Evolutionary conservation across 495 filamentous ascomycete genomes (phyloP), one percentile per base, ranked within the genome.

Genomic region (Baudoinia panamericana): DNA sequence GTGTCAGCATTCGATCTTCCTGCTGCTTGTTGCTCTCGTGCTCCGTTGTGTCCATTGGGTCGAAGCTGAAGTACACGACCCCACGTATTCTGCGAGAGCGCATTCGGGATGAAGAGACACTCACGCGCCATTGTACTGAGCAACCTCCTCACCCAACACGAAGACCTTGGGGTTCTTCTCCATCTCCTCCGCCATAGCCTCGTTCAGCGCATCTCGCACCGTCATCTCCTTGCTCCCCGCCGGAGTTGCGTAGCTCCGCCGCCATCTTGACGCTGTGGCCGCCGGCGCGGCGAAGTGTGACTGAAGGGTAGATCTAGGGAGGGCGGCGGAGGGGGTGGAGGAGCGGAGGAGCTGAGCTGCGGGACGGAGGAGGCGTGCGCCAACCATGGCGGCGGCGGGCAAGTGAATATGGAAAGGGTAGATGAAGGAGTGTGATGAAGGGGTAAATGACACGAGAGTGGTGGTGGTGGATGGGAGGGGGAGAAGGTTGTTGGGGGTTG

Each of bases 71-170:
- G n/a, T n/a, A n/a, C n/a, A n/a, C n/a, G n/a, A n/a, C n/a, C n/a
- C n/a, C n/a, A n/a, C n/a, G n/a, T n/a, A n/a, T n/a, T n/a, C n/a
- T n/a, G n/a, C n/a, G n/a, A n/a, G n/a, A n/a, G n/a, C n/a, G n/a
- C n/a, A n/a, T n/a, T n/a, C 8, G 4, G 23, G 11, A 39, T 27
- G 38, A 31, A 5, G 25, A 29, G 16, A 24, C 21, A 63, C 75
- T 62, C 64, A 80, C 73, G 90, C 90, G 70, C 90, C 90, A 62
- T 97, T 95, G 67, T 96, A 97, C 66, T 97, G 90, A 53, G 90
- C 90, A 46, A 97, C 92, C 68, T 97, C 90, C 69, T 97, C 90
- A 40, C 90, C 90, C 50, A 97, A 59, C 51, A 97, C 69, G 68
- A 93, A 95, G 45, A 93, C 86, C 71, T 93, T 96, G 43, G 72